Percentiles rank a stretch among this genome's conserved stretches.
phyloP scores from a whole-genome alignment of 306 rosid genomes.

The Macrotyloma uniflorum region DNA sequence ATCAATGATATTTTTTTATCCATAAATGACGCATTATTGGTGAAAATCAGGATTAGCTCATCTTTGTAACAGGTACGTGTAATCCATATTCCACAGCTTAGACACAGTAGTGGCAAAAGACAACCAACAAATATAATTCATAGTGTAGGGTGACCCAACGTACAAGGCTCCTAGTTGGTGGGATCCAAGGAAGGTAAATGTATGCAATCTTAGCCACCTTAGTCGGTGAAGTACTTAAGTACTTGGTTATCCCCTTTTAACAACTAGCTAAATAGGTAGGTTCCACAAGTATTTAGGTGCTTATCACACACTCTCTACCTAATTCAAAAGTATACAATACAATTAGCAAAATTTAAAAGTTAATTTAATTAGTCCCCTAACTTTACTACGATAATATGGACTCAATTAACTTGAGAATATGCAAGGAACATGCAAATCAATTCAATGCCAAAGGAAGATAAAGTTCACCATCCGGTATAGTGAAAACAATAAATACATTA shows the following conservation, averaged over 20 bases:
- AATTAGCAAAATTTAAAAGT: not conserved
- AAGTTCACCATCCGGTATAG: not conserved
- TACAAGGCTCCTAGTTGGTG: not conserved
- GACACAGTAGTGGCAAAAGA: not conserved
- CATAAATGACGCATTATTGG: not conserved
- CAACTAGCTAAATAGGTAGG: no score
- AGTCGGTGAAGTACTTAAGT: no score
- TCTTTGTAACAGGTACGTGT: not conserved
- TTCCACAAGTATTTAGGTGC: no score
- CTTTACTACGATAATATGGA: not conserved
- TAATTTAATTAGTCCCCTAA: not conserved
- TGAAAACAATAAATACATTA: constrained; percentile 22
- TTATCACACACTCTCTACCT: not conserved
- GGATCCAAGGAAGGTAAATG: not conserved
- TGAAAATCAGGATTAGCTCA: not conserved
- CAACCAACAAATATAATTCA: not conserved
- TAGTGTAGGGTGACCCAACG: not conserved
- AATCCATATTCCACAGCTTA: constrained; percentile 20
- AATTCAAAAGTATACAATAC: constrained; percentile 4
- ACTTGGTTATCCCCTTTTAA: no score
- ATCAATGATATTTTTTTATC: not conserved
- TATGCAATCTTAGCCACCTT: not conserved
- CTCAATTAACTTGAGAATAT: not conserved
- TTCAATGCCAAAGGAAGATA: not conserved
- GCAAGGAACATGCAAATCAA: not conserved